Evolutionary conservation across 768 basidiomycete genomes (phyloP), one percentile per base, ranked within the genome.

Genomic region (Arthromyces matolae): DNA sequence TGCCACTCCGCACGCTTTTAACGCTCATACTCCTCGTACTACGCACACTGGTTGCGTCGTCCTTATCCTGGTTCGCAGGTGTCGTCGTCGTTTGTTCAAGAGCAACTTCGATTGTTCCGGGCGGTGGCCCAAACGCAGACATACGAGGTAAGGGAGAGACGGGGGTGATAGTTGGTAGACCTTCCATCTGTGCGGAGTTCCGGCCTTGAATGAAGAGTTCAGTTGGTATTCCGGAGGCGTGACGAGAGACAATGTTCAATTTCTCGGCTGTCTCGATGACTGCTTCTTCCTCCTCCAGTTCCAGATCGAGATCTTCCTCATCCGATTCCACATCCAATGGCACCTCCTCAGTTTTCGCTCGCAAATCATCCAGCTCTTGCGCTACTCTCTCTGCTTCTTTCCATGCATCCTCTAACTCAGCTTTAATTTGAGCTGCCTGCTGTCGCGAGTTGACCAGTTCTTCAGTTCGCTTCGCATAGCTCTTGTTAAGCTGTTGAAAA

Each of bases 361-460:
- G 80, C 42, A 80, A 62, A 34, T 79, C 79, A 60, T 91, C 87
- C 57, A 89, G 75, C 60, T 89, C 85, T 42, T 70, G 63, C 1
- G 88, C 89, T 55, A 89, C 70, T 33, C 77, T 78, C 56, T 88
- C 83, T 2, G 87, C 89, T 49, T 84, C 81, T 38, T 74, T 75
- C 89, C 89, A 91, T 0, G 88, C 89, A 44, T 91, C 89, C 39
- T 84, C 80, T 19, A 90, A 70, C 53, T 89, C 85, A 12, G 76
- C 84, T 55, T 85, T 74, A 18, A 91, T 75, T 43, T 77, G 71
- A 20, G 65, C 66, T 19, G 86, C 75, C 29, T 72, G 70, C 9
- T 71, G 60, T 44, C 71, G 72, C 4, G 77, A 71, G 7, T 69
- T 64, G 24, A 67, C 62, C 22, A 88, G 71, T 22, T 90, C 86